Conservation (phyloP, 108 stramenopile species). For the Cyclotella atomus region DNA sequence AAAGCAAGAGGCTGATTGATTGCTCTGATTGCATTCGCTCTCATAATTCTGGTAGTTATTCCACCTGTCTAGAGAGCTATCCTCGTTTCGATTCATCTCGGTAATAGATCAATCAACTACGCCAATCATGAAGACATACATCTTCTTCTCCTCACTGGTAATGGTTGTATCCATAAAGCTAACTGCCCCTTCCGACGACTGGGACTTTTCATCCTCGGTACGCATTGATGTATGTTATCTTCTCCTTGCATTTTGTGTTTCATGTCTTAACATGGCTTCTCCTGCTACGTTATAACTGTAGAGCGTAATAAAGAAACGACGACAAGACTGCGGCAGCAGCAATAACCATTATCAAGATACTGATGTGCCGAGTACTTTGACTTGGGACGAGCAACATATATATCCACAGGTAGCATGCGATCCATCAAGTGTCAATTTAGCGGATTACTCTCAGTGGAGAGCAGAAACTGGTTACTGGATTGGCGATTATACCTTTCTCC, state of each 20-base stretch:
- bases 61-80: too few relatives aligned
- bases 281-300: neutral
- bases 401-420: neutral
- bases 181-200: neutral
- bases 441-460: constrained; percentile 19
- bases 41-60: too few relatives aligned
- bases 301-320: neutral
- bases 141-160: neutral
- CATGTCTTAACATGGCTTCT: neutral
- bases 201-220: neutral
- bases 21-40: too few relatives aligned
- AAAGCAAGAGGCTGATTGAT: too few relatives aligned
- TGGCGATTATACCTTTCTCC: constrained; percentile 46
- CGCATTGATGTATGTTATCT: too few relatives aligned
- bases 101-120: neutral
- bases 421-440: constrained; percentile 1
- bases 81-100: too few relatives aligned
- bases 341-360: neutral
- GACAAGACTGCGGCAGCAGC: neutral
- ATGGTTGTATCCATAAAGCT: neutral
- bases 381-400: neutral
- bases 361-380: neutral
- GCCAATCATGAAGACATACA: neutral
- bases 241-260: neutral
- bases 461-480: constrained; percentile 49